Percentiles rank a stretch among this genome's conserved stretches.
Evolutionary conservation across 1,284 basidiomycete species (phyloP).

Genomic region (Nidula niveotomentosa): DNA sequence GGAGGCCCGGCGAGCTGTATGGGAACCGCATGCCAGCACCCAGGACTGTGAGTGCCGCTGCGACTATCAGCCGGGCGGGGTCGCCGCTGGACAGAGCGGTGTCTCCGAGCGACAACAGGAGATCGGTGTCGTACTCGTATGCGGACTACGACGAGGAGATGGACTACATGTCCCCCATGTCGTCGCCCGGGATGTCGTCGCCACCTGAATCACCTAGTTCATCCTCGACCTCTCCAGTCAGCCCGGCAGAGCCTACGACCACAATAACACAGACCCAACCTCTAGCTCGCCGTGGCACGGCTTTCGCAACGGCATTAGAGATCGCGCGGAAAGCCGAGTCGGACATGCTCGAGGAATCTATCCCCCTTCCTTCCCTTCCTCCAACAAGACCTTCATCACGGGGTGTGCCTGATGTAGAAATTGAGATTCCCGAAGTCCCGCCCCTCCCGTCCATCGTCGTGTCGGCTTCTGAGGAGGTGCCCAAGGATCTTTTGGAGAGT

Average conservation of each 20-base stretch:
- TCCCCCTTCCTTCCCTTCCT: background rate
- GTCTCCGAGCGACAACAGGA: constrained; percentile 12
- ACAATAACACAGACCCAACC: constrained; percentile 5
- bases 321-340: constrained; percentile 33
- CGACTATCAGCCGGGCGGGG: constrained; percentile 18
- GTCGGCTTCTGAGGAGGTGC: too few relatives aligned
- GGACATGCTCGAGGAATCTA: constrained; percentile 14
- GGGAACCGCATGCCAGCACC: constrained; percentile 65
- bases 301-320: constrained; percentile 33
- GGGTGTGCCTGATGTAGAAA: too few relatives aligned
- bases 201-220: constrained; percentile 14
- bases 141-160: constrained; percentile 16
- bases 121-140: constrained; percentile 24
- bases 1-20: constrained; percentile 63
- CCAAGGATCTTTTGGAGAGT: too few relatives aligned
- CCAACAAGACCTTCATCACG: background rate
- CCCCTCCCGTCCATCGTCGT: too few relatives aligned
- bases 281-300: constrained; percentile 22
- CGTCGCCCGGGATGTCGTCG: constrained; percentile 23
- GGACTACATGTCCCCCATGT: constrained; percentile 18
- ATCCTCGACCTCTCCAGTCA: background rate
- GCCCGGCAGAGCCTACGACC: background rate
- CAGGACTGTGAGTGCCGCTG: constrained; percentile 29
- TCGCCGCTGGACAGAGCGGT: constrained; percentile 16
- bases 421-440: too few relatives aligned